Percentiles rank a stretch among this genome's conserved stretches.
Evolutionary conservation across 2,329 filamentous ascomycete species (phyloP).

Genomic region (Colletotrichum cordylinicola): DNA sequence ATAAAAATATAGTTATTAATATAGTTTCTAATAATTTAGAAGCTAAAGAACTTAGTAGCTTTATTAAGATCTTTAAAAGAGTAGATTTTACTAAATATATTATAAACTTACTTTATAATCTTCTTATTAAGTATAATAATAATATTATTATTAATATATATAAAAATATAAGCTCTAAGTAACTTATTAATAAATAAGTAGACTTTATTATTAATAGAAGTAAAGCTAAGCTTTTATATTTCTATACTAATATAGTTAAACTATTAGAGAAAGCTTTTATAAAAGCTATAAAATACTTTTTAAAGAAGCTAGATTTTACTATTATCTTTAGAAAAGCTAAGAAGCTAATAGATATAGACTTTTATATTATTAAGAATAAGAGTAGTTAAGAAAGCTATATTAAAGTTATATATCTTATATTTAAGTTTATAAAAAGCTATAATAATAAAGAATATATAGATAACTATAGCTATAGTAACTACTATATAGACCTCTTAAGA

Average conservation of each 20-base stretch:
- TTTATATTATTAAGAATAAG: not conserved
- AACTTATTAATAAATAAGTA: not conserved
- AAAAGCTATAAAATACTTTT: not conserved
- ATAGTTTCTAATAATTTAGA: not conserved
- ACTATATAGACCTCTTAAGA: no score
- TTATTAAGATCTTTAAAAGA: not conserved
- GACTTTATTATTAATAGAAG: not conserved
- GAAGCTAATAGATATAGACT: not conserved
- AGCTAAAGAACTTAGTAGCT: not conserved
- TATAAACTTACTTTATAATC: not conserved
- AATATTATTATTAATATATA: not conserved
- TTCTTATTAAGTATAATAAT: not conserved
- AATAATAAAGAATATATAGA: not conserved
- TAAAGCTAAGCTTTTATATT: not conserved
- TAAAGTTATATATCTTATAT: not conserved
- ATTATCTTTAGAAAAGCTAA: not conserved
- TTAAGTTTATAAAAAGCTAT: not conserved
- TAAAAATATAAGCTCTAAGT: not conserved
- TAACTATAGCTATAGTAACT: not conserved
- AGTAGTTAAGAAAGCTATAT: not conserved
- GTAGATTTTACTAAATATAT: not conserved
- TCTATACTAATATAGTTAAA: not conserved
- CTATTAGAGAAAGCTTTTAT: not conserved
- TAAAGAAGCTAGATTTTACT: not conserved
- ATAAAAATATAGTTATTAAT: not conserved